Evolutionary conservation across 441 rosid genomes (phyloP).

Genomic region (Melastoma candidum): DNA sequence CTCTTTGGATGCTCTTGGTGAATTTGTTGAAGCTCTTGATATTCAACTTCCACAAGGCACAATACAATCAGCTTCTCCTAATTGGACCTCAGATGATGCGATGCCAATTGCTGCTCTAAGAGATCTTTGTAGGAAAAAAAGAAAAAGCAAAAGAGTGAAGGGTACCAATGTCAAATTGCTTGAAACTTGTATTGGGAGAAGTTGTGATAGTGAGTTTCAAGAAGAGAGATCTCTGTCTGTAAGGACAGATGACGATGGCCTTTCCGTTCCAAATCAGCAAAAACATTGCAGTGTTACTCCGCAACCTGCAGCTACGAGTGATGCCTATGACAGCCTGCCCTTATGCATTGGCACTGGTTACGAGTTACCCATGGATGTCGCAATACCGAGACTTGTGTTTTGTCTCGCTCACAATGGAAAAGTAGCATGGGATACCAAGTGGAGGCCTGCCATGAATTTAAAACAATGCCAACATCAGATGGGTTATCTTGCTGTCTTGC

Average conservation of each 20-base stretch:
- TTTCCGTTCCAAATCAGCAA: conserved; percentile 18
- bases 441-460: conserved; percentile 46
- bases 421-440: conserved; percentile 91
- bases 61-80: conserved; percentile 22
- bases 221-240: conserved; percentile 16
- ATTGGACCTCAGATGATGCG: conserved; percentile 22
- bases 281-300: conserved; percentile 8
- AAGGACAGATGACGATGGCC: conserved; percentile 22
- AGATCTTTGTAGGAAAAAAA: conserved; percentile 17
- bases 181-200: conserved; percentile 22
- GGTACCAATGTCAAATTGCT: conserved; percentile 22
- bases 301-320: conserved; percentile 13
- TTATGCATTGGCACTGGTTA: conserved; percentile 13
- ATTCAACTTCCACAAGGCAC: conserved; percentile 37
- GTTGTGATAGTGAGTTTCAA: conserved; percentile 21
- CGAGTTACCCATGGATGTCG: conserved; percentile 33
- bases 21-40: conserved; percentile 31
- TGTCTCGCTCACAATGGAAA: conserved; percentile 92
- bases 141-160: conserved; percentile 11
- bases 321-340: conserved; percentile 19
- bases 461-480: conserved; percentile 43
- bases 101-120: conserved; percentile 23
- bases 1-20: conserved; percentile 22
- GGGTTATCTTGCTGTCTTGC: conserved; percentile 91
- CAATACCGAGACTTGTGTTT: conserved; percentile 62